A percentile compares a stretch with the other conserved stretches of the same genome.
Conservation (phyloP, 2,329 filamentous ascomycete species). For the Ascochyta pisi region DNA sequence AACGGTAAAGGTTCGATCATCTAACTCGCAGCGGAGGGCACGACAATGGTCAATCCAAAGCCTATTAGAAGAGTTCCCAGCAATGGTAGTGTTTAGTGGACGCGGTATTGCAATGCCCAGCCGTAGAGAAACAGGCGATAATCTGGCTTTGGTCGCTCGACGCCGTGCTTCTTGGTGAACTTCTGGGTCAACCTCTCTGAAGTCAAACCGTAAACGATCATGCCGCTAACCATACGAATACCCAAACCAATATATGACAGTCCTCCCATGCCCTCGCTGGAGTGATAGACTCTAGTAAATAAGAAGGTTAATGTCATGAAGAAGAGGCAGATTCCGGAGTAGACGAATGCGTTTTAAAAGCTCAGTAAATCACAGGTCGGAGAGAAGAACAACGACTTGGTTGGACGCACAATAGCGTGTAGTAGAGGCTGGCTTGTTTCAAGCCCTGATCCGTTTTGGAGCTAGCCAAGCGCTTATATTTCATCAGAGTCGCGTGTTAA, state of each 20-base stretch:
- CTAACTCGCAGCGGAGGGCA: not conserved
- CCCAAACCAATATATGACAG: not conserved
- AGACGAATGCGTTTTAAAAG: no score
- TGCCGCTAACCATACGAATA: not conserved
- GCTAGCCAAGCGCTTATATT: no score
- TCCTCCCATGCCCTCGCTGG: not conserved
- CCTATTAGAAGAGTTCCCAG: not conserved
- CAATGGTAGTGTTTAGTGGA: conserved; percentile 22
- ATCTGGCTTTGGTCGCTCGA: not conserved
- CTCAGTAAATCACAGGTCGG: no score
- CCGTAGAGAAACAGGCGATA: not conserved
- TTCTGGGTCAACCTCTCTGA: not conserved
- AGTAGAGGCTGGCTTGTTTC: no score
- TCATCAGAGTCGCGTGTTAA: no score
- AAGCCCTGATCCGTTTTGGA: no score
- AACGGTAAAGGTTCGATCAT: not conserved
- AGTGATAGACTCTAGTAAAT: not conserved
- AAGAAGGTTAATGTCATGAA: not conserved
- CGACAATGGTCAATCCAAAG: not conserved
- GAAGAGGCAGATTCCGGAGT: not conserved
- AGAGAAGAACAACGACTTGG: no score
- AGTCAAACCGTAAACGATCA: not conserved
- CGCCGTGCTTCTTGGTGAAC: not conserved
- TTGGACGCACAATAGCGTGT: no score
- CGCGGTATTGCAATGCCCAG: not conserved